These are phyloP conservation scores for Echium plantagineum DNA, from an alignment of 257 asterid genomes.

Conservation along the genomic window DNA sequence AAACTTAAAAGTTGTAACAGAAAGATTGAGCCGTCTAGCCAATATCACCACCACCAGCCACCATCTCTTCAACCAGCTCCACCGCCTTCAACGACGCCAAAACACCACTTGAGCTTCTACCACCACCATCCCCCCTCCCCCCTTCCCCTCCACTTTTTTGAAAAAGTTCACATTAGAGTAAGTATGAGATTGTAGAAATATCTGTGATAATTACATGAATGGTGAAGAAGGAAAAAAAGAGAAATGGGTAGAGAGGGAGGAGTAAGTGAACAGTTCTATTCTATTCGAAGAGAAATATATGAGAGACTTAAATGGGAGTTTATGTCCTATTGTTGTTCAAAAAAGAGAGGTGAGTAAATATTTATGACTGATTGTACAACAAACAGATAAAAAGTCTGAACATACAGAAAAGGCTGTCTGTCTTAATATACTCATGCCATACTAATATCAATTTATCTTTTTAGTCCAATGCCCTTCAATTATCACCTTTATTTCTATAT, in stretches of 20 bases:
- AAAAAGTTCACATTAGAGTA: no score
- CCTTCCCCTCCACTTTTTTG: no score
- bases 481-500: no score
- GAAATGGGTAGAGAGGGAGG: background rate
- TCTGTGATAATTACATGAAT: background rate
- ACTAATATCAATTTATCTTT: no score
- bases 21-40: slow-evolving; percentile 56
- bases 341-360: no score
- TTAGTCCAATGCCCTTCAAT: no score
- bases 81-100: no score
- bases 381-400: background rate
- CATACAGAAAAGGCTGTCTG: background rate
- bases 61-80: background rate
- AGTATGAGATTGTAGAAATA: no score
- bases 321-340: background rate
- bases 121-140: no score
- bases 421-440: background rate
- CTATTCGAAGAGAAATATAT: background rate
- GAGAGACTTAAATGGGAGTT: background rate
- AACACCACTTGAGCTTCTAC: no score
- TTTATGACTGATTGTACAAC: background rate
- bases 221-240: slow-evolving; percentile 1
- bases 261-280: background rate
- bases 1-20: background rate
- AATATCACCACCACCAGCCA: slow-evolving; percentile 16